Base-by-base conservation (phyloP, 352 stramenopile genomes). In the Phytopythium montanum region DNA sequence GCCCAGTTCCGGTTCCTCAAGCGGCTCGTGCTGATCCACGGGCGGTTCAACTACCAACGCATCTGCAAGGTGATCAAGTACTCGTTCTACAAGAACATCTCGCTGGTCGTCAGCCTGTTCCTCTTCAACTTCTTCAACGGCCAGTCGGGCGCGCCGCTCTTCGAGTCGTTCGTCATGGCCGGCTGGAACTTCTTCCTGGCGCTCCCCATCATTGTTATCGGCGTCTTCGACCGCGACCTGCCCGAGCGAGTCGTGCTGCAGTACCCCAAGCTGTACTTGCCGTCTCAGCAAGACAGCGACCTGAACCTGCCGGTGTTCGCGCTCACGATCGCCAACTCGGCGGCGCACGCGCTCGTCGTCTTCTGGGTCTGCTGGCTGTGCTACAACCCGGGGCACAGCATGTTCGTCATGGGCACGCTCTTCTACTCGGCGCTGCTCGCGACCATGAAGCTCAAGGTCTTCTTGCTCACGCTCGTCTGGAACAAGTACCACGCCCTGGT, bases 21-120 rank as follows among this genome's bases (percentile, higher is more conserved):
- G 59, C 69, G 87, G 18, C 81, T 99, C 0, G 68, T 99, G 42
- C 78, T 99, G 21, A 89, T 98, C 39, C 97, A 99, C 69, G 97
- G 97, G 3, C 82, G 97, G 56, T 98, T 88, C 81, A 98, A 98
- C 73, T 99, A 99, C 72, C 94, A 97, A 56, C 92, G 97, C 33
- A 87, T 98, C 23, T 91, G 80, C 61, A 96, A 94, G 52, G 84
- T 98, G 34, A 93, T 99, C 60, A 77, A 95, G 10, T 99, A 98
- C 68, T 97, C 97, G 36, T 99, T 99, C 70, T 99, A 99, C 88
- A 99, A 99, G 76, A 99, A 99, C 81, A 95, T 98, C 57, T 79
- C 96, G 31, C 87, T 99, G 25, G 91, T 98, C 55, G 88, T 97
- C 38, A 90, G 77, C 50, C 72, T 98, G 56, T 97, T 98, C 67